Evolutionary conservation across 2,329 filamentous ascomycete genomes (phyloP).

Genomic region (Colletotrichum sp.): DNA sequence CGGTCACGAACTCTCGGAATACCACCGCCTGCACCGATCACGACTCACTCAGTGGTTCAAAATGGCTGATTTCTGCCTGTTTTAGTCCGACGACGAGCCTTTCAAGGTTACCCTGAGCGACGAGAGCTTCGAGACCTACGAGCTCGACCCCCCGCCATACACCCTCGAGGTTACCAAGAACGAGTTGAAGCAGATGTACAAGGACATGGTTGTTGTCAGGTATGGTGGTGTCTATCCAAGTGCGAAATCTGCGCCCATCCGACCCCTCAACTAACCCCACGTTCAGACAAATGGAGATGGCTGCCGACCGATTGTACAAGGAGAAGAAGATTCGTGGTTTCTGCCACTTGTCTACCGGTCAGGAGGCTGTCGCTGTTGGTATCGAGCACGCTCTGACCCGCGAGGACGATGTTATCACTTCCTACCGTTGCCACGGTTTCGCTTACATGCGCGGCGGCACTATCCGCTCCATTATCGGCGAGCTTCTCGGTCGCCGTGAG

Average conservation of each 20-base stretch:
- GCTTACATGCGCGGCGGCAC: conserved; percentile 93
- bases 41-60: background rate
- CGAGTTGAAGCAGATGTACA: conserved; percentile 99
- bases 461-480: conserved; percentile 92
- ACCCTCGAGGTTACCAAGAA: conserved; percentile 94
- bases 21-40: background rate
- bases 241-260: background rate
- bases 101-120: conserved; percentile 94
- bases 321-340: conserved; percentile 99
- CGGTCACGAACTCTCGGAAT: background rate
- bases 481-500: conserved; percentile 91
- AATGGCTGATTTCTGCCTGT: conserved; percentile 6
- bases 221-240: conserved; percentile 51
- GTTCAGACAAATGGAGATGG: conserved; percentile 97
- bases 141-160: conserved; percentile 95
- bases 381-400: conserved; percentile 96
- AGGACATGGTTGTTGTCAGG: conserved; percentile 94
- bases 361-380: conserved; percentile 96
- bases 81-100: conserved; percentile 88
- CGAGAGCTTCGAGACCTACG: conserved; percentile 99
- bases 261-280: conserved; percentile 8
- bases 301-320: conserved; percentile 98
- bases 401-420: conserved; percentile 93
- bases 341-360: conserved; percentile 97
- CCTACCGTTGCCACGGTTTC: conserved; percentile 99